phyloP scores from a whole-genome alignment of 2,329 filamentous ascomycete species.

The Epichloe sp. region DNA sequence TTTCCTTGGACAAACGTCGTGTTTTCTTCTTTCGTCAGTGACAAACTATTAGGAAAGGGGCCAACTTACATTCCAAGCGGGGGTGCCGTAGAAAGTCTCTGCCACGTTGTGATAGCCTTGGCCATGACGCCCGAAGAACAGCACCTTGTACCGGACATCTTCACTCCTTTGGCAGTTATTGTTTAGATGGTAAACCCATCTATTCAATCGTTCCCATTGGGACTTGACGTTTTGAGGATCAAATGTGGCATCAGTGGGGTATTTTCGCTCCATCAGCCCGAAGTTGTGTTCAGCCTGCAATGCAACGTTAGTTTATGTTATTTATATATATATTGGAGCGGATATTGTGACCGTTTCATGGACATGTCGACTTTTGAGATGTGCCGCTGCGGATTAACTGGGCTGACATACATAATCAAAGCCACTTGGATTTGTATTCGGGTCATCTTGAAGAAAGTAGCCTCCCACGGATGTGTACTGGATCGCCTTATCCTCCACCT shows the following conservation, averaged over 20 bases:
- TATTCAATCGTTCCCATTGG: slow-evolving; percentile 52
- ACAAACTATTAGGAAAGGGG: slow-evolving; percentile 2
- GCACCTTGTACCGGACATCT: slow-evolving; percentile 47
- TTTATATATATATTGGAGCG: too few relatives aligned
- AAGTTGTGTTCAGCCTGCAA: slow-evolving; percentile 46
- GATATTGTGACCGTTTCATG: background rate
- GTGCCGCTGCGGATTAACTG: too few relatives aligned
- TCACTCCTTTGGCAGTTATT: slow-evolving; percentile 19
- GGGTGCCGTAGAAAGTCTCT: slow-evolving; percentile 51
- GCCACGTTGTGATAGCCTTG: slow-evolving; percentile 53
- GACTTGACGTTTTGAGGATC: slow-evolving; percentile 30
- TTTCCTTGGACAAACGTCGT: background rate
- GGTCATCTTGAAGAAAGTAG: slow-evolving; percentile 52
- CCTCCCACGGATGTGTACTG: slow-evolving; percentile 48
- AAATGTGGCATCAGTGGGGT: slow-evolving; percentile 38
- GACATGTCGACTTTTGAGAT: background rate
- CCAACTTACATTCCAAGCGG: slow-evolving; percentile 49
- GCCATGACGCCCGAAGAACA: slow-evolving; percentile 58
- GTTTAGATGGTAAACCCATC: slow-evolving; percentile 45
- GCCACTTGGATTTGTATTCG: slow-evolving; percentile 35
- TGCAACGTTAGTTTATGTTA: background rate
- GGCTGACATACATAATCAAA: slow-evolving; percentile 49
- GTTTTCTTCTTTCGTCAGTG: background rate
- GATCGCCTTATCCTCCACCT: slow-evolving; percentile 28
- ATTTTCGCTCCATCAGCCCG: slow-evolving; percentile 50